Conservation (phyloP, 257 asterid species). For the Scutellaria galericulata region DNA sequence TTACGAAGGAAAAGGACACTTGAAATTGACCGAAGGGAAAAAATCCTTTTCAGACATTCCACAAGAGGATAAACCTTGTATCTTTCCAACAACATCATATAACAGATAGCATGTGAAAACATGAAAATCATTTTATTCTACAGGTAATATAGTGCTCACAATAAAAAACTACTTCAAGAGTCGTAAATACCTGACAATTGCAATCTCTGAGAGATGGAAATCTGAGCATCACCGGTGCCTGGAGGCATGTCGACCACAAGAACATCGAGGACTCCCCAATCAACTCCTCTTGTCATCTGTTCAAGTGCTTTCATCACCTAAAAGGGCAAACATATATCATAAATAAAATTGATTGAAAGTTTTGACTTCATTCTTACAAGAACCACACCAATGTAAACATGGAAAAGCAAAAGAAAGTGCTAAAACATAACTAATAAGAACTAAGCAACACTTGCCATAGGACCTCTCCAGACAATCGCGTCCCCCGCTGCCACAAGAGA, state of each 20-base stretch:
- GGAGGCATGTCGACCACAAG: constrained; percentile 99
- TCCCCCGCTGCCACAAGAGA: constrained; percentile 93
- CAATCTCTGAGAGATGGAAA: constrained; percentile 95
- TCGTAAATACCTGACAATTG: constrained; percentile 73
- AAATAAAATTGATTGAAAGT: not conserved
- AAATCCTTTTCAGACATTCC: not conserved
- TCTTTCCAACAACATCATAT: not conserved
- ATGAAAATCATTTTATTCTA: not conserved
- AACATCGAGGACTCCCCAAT: constrained; percentile 92
- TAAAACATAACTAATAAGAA: not conserved
- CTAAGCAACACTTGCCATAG: constrained; percentile 64
- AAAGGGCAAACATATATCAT: constrained; percentile 24
- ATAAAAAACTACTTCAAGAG: not conserved
- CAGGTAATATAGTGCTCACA: not conserved
- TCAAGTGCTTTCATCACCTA: constrained; percentile 99
- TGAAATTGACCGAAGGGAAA: no score
- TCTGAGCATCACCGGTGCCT: constrained; percentile 99
- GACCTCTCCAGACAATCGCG: constrained; percentile 98
- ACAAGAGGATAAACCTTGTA: constrained; percentile 2
- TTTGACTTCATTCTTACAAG: not conserved
- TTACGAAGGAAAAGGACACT: no score
- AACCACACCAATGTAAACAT: not conserved
- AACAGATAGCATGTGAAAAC: not conserved
- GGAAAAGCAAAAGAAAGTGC: not conserved
- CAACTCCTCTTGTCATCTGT: constrained; percentile 94